Base-by-base conservation (phyloP, 139 green algal genomes). In the Trebouxia sp. region DNA sequence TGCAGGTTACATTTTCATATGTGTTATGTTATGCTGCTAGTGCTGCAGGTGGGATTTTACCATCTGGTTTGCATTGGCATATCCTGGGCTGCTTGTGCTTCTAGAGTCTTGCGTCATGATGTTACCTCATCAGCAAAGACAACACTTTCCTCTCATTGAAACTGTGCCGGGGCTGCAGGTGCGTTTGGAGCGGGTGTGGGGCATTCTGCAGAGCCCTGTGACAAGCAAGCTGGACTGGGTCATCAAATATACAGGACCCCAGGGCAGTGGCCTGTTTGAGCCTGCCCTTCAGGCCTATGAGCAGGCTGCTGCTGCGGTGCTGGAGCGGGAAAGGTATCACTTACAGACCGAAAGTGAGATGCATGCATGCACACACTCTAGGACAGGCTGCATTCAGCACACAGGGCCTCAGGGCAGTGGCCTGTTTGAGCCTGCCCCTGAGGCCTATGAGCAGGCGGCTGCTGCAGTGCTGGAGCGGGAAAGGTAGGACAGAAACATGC, bases 381-480 rank as follows among this genome's bases (percentile, higher is more conserved):
- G n/a, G n/a, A n/a, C n/a, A n/a, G n/a, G n/a, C n/a, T n/a, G n/a
- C n/a, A 55, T 77, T 26, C 35, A 22, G 20, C 55, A 56, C 41
- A 77, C 69, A 77, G 69, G 41, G 69, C 39, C 41, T 22, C 39
- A 77, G 41, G 43, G 22, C 14, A 28, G 41, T 26, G 41, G 55
- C 69, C 41, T 77, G 24, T 77, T 77, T 77, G 69, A 77, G 41
- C 26, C 41, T 56, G 69, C 69, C 69, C 69, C 55, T 39, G 28
- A 53, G 12, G 69, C 69, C 24, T 77, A 22, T 8, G 69, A 77
- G 69, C 41, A 56, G 26, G 69, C 69, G 11, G 41, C 69, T 56
- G 69, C 69, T 41, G 38, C 69, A 38, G 69, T 77, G 17, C 69
- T 77, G 26, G 69, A 77, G 38, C 69, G 69, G 26, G 41, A 77